Percentiles rank a stretch among this genome's conserved stretches.
Conservation (phyloP, 768 basidiomycete genomes). For the Udeniomyces megalosporus region DNA sequence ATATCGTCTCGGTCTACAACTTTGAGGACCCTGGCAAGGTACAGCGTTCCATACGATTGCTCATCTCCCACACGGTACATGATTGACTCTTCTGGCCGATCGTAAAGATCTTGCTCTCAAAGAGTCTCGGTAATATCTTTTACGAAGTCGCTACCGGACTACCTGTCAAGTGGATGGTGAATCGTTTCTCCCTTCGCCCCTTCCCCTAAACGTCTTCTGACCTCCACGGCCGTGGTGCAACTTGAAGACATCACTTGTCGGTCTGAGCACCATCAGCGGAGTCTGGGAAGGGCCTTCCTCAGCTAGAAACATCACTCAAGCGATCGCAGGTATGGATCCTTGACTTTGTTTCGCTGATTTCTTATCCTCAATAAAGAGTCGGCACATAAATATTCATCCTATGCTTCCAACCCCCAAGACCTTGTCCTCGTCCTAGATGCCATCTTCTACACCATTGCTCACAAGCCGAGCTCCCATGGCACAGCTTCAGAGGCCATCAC, state of each 20-base stretch:
- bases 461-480: neutral
- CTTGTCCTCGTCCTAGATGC: constrained; percentile 14
- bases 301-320: constrained; percentile 4
- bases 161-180: constrained; percentile 14
- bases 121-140: constrained; percentile 1
- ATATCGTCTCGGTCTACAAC: constrained; percentile 12
- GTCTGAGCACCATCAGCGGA: neutral
- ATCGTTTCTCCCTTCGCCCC: constrained; percentile 4
- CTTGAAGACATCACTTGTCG: neutral
- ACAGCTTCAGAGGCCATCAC: constrained; percentile 4
- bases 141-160: constrained; percentile 12
- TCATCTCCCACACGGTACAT: no score
- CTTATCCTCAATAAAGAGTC: neutral
- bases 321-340: constrained; percentile 8
- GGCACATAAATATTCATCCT: neutral
- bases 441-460: neutral
- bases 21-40: neutral
- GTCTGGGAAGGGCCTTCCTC: constrained; percentile 11
- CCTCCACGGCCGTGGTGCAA: no score
- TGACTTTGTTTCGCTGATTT: neutral
- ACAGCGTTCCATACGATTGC: no score
- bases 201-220: no score
- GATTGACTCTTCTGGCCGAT: no score
- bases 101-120: constrained; percentile 1
- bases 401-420: neutral